Conservation (phyloP, 2,329 filamentous ascomycete species). For the Microdochium bolleyi region DNA sequence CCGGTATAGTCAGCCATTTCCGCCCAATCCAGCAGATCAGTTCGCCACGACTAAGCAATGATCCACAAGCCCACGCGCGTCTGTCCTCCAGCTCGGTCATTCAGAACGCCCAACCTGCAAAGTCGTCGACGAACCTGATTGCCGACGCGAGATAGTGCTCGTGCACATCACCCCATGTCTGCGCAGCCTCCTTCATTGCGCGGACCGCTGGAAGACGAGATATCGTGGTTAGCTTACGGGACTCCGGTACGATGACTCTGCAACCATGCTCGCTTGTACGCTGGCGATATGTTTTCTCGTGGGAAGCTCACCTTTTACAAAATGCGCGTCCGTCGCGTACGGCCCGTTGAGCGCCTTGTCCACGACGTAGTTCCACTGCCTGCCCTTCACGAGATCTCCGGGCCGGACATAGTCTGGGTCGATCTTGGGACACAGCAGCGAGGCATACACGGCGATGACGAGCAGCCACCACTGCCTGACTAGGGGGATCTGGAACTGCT, state of each 20-base stretch:
- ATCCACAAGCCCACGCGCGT: no score
- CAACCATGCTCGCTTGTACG: background rate
- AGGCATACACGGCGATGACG: constrained; percentile 68
- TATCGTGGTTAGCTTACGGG: background rate
- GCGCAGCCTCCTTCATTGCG: constrained; percentile 65
- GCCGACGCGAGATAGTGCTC: constrained; percentile 60
- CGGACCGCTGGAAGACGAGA: constrained; percentile 45
- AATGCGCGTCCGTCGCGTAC: constrained; percentile 70
- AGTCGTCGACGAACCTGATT: constrained; percentile 65
- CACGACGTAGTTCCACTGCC: constrained; percentile 68
- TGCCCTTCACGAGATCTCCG: constrained; percentile 48
- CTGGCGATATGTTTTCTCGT: background rate
- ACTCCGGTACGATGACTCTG: no score
- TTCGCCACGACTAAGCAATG: no score
- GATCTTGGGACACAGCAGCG: constrained; percentile 65
- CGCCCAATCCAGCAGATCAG: no score
- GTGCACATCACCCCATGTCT: constrained; percentile 65
- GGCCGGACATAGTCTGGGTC: constrained; percentile 54
- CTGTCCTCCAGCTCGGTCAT: no score
- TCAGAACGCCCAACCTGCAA: constrained; percentile 54
- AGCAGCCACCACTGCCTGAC: constrained; percentile 89
- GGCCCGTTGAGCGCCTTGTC: constrained; percentile 61
- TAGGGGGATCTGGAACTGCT: constrained; percentile 63
- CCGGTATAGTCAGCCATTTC: no score
- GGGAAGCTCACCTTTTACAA: constrained; percentile 61